Percentiles rank a stretch among this genome's conserved stretches.
Evolutionary conservation across 2,329 filamentous ascomycete genomes (phyloP).

Genomic region (Chlorencoelia australis): DNA sequence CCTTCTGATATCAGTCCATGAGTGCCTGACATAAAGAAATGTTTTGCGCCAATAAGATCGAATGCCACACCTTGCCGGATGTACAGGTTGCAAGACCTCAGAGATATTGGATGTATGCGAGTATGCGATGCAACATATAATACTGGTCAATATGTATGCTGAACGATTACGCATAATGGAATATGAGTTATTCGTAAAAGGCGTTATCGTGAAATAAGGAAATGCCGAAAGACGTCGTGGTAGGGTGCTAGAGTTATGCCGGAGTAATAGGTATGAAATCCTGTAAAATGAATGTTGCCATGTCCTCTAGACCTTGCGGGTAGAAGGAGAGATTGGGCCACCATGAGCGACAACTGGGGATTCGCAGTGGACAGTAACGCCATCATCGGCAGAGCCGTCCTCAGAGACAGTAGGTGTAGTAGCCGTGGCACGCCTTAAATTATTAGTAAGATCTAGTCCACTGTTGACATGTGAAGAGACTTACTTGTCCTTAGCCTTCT

Average conservation of each 20-base stretch:
- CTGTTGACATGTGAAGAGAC: conserved; percentile 2
- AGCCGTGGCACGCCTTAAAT: conserved; percentile 9
- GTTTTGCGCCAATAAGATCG: conserved; percentile 19
- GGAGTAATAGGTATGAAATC: not conserved
- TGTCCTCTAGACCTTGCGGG: conserved; percentile 21
- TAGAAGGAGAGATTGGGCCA: conserved; percentile 20
- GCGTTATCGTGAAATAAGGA: conserved; percentile 12
- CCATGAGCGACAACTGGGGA: conserved; percentile 23
- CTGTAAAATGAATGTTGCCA: not conserved
- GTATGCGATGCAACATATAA: conserved; percentile 19
- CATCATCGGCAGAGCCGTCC: conserved; percentile 25
- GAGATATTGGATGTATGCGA: conserved; percentile 22
- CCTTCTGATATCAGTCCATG: conserved; percentile 22
- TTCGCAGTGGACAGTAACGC: conserved; percentile 23
- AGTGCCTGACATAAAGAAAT: conserved; percentile 24
- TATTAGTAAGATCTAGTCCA: not conserved
- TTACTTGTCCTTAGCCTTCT: conserved; percentile 22
- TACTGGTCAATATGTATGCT: conserved; percentile 24
- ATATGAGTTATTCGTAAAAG: conserved; percentile 13
- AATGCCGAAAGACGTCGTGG: conserved; percentile 7
- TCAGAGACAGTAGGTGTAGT: conserved; percentile 26
- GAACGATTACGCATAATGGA: conserved; percentile 19
- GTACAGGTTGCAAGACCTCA: conserved; percentile 22
- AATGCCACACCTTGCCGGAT: conserved; percentile 21
- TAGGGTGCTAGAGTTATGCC: conserved; percentile 4